Base-by-base conservation (phyloP, 441 rosid genomes). In the Pelargonium myrrhifolium region DNA sequence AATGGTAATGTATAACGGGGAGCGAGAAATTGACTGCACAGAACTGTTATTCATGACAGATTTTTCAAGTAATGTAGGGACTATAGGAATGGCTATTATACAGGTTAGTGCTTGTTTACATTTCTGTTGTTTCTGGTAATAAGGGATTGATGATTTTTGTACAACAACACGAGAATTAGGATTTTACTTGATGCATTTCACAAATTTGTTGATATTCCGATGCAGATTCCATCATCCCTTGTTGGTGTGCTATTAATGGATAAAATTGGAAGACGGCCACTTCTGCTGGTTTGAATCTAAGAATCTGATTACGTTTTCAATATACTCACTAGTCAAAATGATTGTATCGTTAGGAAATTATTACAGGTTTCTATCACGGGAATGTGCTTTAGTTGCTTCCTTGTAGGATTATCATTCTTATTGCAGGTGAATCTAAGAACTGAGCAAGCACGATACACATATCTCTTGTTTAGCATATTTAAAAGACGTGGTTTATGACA, bases 381-480 rank as follows among this genome's bases (percentile, higher is more conserved):
- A 1, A 2, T 24, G 26, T 24, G 26, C 43, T 49, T 18, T 22
- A 71, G 78, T 62, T 62, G 74, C 78, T 26, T 68, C 35, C 64
- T 81, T 64, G 42, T 81, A 8, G 87, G 85, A 56, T 35, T 78
- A 42, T 68, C 78, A 66, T 86, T 84, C 76, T 53, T 71, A 61
- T 65, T 82, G 39, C 72, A 83, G 92, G 92, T 87, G 2, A 4
- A 6, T 40, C 1, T 56, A 0, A 31, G 17, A 51, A 39, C 4
- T 66, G n/a, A 43, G 70, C 45, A 14, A 18, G 58, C 3, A 28
- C 62, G 7, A 49, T 18, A 60, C 51, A 37, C 22, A 24, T 64
- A 18, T 3, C 5, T n/a, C n/a, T n/a, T n/a, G n/a, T n/a, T n/a
- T n/a, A 1, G 2, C 12, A 12, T 49, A 55, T 39, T 42, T 14